Base-by-base conservation (phyloP, 2,329 filamentous ascomycete species). In the Periglandula ipomoeae region DNA sequence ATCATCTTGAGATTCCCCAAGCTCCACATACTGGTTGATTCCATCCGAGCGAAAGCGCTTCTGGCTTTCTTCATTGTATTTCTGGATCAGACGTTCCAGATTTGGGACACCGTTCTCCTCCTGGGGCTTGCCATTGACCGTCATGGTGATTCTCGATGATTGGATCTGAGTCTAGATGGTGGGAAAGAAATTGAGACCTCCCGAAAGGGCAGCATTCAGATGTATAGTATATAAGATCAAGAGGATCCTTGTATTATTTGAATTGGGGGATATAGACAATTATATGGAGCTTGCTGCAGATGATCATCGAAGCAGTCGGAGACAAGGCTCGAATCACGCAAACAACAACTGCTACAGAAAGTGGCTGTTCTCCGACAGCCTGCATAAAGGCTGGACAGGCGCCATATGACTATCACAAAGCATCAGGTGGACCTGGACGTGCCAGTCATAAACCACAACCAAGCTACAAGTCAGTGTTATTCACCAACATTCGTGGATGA, bases 31-130 rank as follows among this genome's bases (percentile, higher is more conserved):
- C 48, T 70, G 66, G 7, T 43, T 47, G 15, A 49, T 48, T 11
- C 64, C 67, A 3, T 69, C 65, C 1, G 56, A 27, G 0, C 63
- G 59, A 7, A 61, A 20, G 2, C 67, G 62, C 41, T 65, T 69
- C 27, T 60, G 49, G 3, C 59, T 63, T 49, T 70, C 67, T 22
- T 62, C 56, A 5, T 50, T 51, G 50, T 69, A 69, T 40, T 61
- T 65, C 10, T 61, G 27, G n/a, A 15, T 32, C 30, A 53, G 35
- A 9, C 17, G 1, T 13, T 13, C 30, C 9, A 49, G 10, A 32
- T 45, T 30, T 2, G 48, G 35, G 6, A 8, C 13, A n/a, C 11
- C 24, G 35, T 22, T 26, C 19, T 39, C 15, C n/a, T 4, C 19
- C n/a, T 5, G 10, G 15, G 11, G 30, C 30, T 15, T 8, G 30